Percentiles rank a stretch among this genome's conserved stretches.
Evolutionary conservation across 306 rosid species (phyloP).

Genomic region (Cicer judaicum): DNA sequence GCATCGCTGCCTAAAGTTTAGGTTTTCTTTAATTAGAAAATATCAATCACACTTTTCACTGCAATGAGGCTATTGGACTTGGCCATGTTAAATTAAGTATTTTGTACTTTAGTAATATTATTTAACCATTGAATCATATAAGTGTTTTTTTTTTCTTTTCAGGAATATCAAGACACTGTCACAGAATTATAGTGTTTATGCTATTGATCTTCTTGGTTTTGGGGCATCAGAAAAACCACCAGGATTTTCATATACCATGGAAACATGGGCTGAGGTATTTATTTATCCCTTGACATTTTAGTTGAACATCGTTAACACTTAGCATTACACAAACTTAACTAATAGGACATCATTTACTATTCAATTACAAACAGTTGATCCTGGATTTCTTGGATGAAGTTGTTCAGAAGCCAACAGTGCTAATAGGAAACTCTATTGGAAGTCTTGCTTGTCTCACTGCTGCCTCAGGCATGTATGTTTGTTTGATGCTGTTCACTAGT

Average conservation of each 20-base stretch:
- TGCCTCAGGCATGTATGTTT: conserved; percentile 72
- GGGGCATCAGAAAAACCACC: conserved; percentile 91
- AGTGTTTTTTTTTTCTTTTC: conserved; percentile 10
- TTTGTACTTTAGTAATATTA: too few relatives aligned
- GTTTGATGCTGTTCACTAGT: conserved; percentile 3
- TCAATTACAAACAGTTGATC: conserved; percentile 65
- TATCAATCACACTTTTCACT: too few relatives aligned
- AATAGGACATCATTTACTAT: background rate
- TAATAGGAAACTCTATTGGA: conserved; percentile 92
- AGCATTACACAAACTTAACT: conserved; percentile 10
- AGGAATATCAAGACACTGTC: conserved; percentile 77
- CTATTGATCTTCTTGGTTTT: conserved; percentile 93
- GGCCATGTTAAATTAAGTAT: too few relatives aligned
- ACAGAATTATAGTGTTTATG: conserved; percentile 73
- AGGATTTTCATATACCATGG: conserved; percentile 83
- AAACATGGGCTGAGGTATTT: conserved; percentile 88
- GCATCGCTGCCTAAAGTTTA: background rate
- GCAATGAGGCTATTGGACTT: too few relatives aligned
- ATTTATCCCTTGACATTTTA: conserved; percentile 35
- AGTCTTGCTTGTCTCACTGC: conserved; percentile 96
- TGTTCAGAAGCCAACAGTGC: conserved; percentile 77
- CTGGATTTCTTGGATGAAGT: conserved; percentile 83
- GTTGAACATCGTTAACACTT: background rate
- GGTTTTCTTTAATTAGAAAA: too few relatives aligned
- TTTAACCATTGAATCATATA: too few relatives aligned